These are phyloP conservation scores for Diutina pseudorugosa DNA, from an alignment of 1,139 yeast species.

Conservation along the genomic window DNA sequence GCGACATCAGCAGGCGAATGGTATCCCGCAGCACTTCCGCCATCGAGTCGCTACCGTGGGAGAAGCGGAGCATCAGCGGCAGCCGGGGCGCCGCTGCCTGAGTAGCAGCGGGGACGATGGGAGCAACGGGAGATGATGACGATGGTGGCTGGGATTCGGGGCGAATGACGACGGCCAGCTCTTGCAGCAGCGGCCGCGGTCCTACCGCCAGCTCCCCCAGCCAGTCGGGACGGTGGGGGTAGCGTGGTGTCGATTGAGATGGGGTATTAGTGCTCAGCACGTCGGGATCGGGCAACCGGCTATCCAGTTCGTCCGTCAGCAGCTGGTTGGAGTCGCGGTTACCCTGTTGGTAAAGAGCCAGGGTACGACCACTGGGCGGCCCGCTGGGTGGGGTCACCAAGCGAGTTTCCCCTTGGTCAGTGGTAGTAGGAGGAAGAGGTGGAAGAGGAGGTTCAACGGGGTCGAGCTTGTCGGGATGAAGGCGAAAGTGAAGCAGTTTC, in stretches of 20 bases:
- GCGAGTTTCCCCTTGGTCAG: background rate
- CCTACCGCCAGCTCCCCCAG: background rate
- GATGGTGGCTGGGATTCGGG: background rate
- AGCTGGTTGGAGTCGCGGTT: slow-evolving; percentile 1
- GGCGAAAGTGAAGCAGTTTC: background rate
- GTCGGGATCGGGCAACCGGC: background rate
- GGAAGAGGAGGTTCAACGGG: background rate
- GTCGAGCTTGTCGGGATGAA: background rate
- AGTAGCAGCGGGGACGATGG: background rate
- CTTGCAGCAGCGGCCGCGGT: background rate
- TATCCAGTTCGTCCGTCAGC: background rate
- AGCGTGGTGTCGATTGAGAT: background rate
- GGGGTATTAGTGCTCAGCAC: slow-evolving; percentile 2
- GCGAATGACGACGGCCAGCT: background rate
- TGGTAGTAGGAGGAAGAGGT: background rate
- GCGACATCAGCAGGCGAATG: slow-evolving; percentile 1
- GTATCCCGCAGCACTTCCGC: background rate
- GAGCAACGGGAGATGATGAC: background rate
- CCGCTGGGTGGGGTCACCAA: background rate
- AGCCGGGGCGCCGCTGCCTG: background rate
- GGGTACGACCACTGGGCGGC: background rate
- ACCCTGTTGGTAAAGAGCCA: background rate
- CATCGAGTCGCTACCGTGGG: background rate
- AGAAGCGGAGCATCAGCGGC: slow-evolving; percentile 2
- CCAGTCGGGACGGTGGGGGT: background rate